Percentiles rank a stretch among this genome's conserved stretches.
These are phyloP conservation scores for Candida krabiensis DNA, from an alignment of 805 yeast species.

Conservation along the genomic window DNA sequence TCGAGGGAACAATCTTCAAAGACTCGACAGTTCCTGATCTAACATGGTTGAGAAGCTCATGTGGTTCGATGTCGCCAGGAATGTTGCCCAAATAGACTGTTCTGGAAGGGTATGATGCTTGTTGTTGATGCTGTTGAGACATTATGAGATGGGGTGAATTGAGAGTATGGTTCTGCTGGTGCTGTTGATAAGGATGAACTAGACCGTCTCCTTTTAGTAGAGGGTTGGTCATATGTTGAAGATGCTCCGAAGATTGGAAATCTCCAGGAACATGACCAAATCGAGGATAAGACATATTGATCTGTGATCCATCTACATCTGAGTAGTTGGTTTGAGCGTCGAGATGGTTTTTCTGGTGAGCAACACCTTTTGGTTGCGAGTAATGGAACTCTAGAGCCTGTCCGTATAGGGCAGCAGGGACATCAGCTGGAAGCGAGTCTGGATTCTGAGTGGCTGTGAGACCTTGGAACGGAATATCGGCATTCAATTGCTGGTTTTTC, in stretches of 20 bases:
- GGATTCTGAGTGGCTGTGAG: not conserved
- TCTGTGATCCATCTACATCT: not conserved
- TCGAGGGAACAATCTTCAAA: constrained; percentile 74
- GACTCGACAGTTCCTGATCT: constrained; percentile 87
- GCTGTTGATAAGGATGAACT: constrained; percentile 1
- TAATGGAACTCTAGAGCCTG: not conserved
- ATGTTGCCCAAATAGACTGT: constrained; percentile 90
- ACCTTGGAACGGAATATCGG: too few species aligned
- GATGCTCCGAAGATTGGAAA: not conserved
- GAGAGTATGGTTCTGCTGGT: constrained; percentile 1
- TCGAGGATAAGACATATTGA: not conserved
- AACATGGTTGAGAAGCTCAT: constrained; percentile 85
- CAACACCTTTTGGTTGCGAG: not conserved
- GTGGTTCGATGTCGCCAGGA: constrained; percentile 76
- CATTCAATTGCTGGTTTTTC: not conserved
- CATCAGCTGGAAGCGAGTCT: not conserved
- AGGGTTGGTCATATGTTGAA: too few species aligned
- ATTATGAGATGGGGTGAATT: not conserved
- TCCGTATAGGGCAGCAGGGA: not conserved
- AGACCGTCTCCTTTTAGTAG: not conserved
- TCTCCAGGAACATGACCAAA: not conserved
- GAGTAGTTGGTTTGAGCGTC: not conserved
- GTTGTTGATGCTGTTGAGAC: constrained; percentile 3
- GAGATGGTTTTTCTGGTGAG: not conserved
- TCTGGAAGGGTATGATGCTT: constrained; percentile 48